Evolutionary conservation across 2,329 filamentous ascomycete species (phyloP).

Genomic region (Alternaria arbusti): DNA sequence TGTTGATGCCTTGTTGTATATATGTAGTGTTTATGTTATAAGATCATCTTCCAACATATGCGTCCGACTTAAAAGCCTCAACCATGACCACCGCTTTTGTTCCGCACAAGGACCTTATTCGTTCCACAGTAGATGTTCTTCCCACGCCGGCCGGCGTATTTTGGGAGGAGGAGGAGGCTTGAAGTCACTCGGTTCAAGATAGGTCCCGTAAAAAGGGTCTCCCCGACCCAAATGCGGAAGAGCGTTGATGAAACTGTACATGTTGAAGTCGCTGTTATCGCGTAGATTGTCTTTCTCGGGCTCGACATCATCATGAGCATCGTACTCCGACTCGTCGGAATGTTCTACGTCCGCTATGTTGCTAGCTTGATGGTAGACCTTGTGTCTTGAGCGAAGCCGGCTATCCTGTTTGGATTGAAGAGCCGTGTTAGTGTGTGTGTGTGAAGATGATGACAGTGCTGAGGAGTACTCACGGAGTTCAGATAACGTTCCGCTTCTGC

Average conservation of each 20-base stretch:
- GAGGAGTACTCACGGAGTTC: neutral
- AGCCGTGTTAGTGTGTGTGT: neutral
- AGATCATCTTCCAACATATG: neutral
- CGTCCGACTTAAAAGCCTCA: neutral
- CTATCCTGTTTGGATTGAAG: neutral
- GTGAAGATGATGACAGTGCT: too few species aligned
- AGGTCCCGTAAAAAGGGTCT: neutral
- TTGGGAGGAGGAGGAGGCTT: neutral
- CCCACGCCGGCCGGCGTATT: neutral
- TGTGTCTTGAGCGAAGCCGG: neutral
- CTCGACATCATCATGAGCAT: neutral
- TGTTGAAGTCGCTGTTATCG: neutral
- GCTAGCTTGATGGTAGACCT: neutral
- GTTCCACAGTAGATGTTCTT: neutral
- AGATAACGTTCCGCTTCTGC: neutral
- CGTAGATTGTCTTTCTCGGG: fast-evolving
- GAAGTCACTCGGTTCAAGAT: neutral
- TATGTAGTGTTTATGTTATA: slow-evolving; percentile 5
- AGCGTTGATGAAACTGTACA: neutral
- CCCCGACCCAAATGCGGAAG: neutral
- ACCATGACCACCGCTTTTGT: neutral
- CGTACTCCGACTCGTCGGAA: neutral
- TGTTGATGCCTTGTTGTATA: neutral
- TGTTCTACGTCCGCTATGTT: neutral
- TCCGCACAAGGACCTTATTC: neutral